These are phyloP conservation scores for Leccinum pseudoinsigne DNA, from an alignment of 1,284 basidiomycete genomes.

Conservation along the genomic window DNA sequence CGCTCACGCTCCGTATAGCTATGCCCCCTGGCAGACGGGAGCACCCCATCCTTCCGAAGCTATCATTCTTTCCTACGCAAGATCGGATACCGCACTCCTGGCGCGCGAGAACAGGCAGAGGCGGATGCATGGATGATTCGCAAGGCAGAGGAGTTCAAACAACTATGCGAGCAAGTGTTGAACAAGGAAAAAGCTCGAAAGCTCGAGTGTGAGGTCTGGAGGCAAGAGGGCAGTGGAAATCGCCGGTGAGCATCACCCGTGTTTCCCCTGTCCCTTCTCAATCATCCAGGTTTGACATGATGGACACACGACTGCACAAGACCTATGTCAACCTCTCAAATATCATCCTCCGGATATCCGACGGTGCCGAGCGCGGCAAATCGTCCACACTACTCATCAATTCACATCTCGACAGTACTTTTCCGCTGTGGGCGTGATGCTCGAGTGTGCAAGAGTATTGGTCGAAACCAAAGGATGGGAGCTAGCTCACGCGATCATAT, in stretches of 20 bases:
- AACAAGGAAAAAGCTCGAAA: conserved; percentile 49
- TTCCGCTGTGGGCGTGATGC: conserved; percentile 89
- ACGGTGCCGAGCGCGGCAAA: conserved; percentile 73
- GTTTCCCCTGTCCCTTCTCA: conserved; percentile 6
- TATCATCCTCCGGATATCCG: conserved; percentile 85
- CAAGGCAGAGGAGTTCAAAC: conserved; percentile 57
- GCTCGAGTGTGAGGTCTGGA: conserved; percentile 85
- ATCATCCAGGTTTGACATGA: conserved; percentile 74
- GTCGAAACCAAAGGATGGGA: conserved; percentile 71
- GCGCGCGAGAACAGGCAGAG: conserved; percentile 84
- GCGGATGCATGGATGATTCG: conserved; percentile 85
- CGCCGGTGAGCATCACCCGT: conserved; percentile 61
- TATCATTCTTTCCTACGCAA: conserved; percentile 61
- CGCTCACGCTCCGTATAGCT: conserved; percentile 35
- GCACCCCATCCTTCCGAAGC: conserved; percentile 72
- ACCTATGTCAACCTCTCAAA: conserved; percentile 89
- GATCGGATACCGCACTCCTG: conserved; percentile 90
- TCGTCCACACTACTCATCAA: conserved; percentile 88
- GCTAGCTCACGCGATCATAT: conserved; percentile 82
- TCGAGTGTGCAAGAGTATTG: conserved; percentile 86
- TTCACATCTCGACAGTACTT: conserved; percentile 85
- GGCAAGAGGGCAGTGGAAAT: conserved; percentile 81
- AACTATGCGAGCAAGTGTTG: conserved; percentile 59
- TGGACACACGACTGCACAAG: conserved; percentile 86
- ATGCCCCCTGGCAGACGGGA: conserved; percentile 43